A percentile compares a stretch with the other conserved stretches of the same genome.
Evolutionary conservation across 331 rosid species (phyloP).

Genomic region (Prunus yedoensis): DNA sequence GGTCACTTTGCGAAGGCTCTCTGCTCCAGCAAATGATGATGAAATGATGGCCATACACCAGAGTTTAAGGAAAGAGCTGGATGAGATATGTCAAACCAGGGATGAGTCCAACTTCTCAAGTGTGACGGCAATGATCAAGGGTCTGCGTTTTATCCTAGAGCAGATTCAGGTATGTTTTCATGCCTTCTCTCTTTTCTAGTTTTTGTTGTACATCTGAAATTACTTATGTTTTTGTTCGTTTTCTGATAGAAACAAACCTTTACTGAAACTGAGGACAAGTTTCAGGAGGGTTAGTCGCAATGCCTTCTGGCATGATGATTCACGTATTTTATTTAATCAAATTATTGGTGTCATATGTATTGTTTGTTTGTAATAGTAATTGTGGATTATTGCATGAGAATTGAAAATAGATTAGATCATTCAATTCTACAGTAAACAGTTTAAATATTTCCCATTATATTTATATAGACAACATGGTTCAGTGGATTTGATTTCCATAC

Average conservation of each 20-base stretch:
- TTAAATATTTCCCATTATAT: background rate
- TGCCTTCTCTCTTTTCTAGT: constrained; percentile 9
- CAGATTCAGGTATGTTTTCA: constrained; percentile 80
- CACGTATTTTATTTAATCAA: background rate
- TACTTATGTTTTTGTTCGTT: too few species aligned
- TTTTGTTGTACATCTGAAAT: background rate
- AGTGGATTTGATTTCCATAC: background rate
- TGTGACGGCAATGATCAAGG: constrained; percentile 72
- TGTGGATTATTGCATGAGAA: background rate
- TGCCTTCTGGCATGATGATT: too few species aligned
- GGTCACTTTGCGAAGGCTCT: constrained; percentile 75
- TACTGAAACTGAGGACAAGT: background rate
- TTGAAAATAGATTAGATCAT: background rate
- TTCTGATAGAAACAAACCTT: too few species aligned
- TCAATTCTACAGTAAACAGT: too few species aligned
- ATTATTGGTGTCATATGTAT: background rate
- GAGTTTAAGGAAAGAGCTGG: constrained; percentile 58
- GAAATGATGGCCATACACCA: constrained; percentile 55
- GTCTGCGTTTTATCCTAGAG: constrained; percentile 82
- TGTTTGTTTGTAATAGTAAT: background rate
- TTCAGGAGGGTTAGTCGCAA: background rate
- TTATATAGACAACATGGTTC: background rate
- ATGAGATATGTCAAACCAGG: constrained; percentile 54
- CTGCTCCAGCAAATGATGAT: constrained; percentile 75
- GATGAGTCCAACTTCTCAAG: constrained; percentile 56